phyloP scores from a whole-genome alignment of 805 yeast species.

The Yarrowia phangngaensis region DNA sequence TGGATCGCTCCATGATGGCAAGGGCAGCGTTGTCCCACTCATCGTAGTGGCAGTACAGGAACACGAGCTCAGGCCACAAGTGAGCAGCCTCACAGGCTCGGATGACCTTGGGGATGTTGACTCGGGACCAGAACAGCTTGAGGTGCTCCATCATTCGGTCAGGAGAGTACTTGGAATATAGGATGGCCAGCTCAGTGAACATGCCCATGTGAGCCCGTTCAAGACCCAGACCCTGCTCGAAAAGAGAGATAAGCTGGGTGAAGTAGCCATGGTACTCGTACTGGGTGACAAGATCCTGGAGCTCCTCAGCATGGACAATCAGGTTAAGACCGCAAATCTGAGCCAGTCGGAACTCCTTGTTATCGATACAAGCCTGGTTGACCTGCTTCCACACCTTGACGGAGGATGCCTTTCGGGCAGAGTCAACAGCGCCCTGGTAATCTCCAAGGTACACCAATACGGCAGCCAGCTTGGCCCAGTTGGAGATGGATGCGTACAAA shows the following conservation, averaged over 20 bases:
- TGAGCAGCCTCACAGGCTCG: constrained; percentile 92
- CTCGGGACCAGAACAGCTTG: constrained; percentile 96
- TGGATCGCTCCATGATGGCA: constrained; percentile 92
- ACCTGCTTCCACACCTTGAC: constrained; percentile 96
- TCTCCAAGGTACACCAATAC: constrained; percentile 88
- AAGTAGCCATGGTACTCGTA: constrained; percentile 90
- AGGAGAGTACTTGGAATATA: constrained; percentile 88
- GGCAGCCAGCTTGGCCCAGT: constrained; percentile 95
- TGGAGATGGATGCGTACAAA: constrained; percentile 78
- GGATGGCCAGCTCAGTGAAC: constrained; percentile 92
- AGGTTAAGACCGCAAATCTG: constrained; percentile 97
- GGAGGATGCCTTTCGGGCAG: constrained; percentile 97
- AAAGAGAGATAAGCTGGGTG: constrained; percentile 82
- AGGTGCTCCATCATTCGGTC: constrained; percentile 91
- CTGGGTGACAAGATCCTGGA: constrained; percentile 79
- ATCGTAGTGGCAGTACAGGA: constrained; percentile 95
- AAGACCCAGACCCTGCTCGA: constrained; percentile 91
- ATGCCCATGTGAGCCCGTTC: constrained; percentile 99
- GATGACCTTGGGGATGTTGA: constrained; percentile 95
- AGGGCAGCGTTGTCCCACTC: constrained; percentile 99
- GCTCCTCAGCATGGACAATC: constrained; percentile 95
- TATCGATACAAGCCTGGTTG: constrained; percentile 91
- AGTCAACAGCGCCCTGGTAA: constrained; percentile 95
- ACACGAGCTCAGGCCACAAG: constrained; percentile 92
- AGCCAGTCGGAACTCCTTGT: constrained; percentile 91